A percentile compares a stretch with the other conserved stretches of the same genome.
phyloP scores from a whole-genome alignment of 2,329 filamentous ascomycete genomes.

The Beauveria bassiana region DNA sequence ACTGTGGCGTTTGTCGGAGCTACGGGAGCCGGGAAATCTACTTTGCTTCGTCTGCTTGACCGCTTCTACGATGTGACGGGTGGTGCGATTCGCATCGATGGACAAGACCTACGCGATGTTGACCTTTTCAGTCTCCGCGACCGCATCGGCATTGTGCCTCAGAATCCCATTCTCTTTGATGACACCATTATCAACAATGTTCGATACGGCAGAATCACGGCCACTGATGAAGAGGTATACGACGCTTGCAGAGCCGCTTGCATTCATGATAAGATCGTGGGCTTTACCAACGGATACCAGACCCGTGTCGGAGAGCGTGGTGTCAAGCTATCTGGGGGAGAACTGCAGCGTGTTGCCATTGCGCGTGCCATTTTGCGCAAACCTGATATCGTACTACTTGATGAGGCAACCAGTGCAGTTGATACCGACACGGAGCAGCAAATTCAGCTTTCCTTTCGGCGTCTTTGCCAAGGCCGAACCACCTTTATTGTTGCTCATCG shows the following conservation, averaged over 20 bases:
- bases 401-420: conserved; percentile 73
- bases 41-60: conserved; percentile 49
- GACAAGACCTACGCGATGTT: conserved; percentile 48
- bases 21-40: conserved; percentile 53
- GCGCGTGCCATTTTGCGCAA: conserved; percentile 65
- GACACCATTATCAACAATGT: conserved; percentile 54
- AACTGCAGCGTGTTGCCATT: conserved; percentile 60
- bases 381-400: conserved; percentile 67
- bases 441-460: conserved; percentile 54
- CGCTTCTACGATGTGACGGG: conserved; percentile 50
- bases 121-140: conserved; percentile 42
- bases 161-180: conserved; percentile 48
- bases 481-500: conserved; percentile 63
- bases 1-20: conserved; percentile 54
- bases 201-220: conserved; percentile 46
- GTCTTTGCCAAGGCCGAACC: conserved; percentile 52
- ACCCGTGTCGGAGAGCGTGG: conserved; percentile 12
- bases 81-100: conserved; percentile 48
- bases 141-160: conserved; percentile 49
- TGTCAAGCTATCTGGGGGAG: conserved; percentile 57
- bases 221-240: conserved; percentile 47
- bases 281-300: conserved; percentile 31
- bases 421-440: conserved; percentile 62
- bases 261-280: conserved; percentile 50
- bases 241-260: conserved; percentile 47